These are phyloP conservation scores for Martiniozyma abietophila DNA, from an alignment of 805 yeast genomes.

Conservation along the genomic window DNA sequence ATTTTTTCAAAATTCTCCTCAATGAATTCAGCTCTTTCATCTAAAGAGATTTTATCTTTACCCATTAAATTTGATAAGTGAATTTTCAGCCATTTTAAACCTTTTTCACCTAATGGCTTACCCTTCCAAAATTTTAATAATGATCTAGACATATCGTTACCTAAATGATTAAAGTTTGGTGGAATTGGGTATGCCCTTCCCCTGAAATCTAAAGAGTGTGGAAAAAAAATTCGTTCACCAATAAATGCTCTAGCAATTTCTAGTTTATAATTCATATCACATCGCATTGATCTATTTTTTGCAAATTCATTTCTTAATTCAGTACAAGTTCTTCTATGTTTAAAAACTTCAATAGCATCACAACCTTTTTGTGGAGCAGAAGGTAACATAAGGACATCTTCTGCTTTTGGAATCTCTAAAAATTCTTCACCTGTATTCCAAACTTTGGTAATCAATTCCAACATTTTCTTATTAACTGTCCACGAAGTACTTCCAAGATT, in stretches of 20 bases:
- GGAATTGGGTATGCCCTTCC: constrained; percentile 80
- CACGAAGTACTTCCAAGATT: constrained; percentile 84
- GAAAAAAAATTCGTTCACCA: constrained; percentile 71
- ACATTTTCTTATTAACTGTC: constrained; percentile 75
- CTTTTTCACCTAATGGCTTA: constrained; percentile 51
- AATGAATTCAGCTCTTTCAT: constrained; percentile 51
- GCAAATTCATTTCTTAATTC: constrained; percentile 51
- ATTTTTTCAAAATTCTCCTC: constrained; percentile 49
- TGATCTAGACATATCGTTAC: constrained; percentile 70
- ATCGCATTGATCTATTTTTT: constrained; percentile 73
- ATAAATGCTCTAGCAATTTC: constrained; percentile 92
- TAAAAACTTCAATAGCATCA: constrained; percentile 62
- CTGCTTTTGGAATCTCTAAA: constrained; percentile 58
- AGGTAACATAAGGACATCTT: constrained; percentile 38
- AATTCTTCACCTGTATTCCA: constrained; percentile 84
- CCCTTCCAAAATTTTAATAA: constrained; percentile 72
- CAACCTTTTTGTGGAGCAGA: constrained; percentile 50
- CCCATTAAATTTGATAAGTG: constrained; percentile 71
- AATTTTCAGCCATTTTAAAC: constrained; percentile 66
- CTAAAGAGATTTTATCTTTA: constrained; percentile 60
- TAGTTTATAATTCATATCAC: constrained; percentile 86
- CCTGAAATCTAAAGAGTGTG: constrained; percentile 74
- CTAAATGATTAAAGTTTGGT: constrained; percentile 74
- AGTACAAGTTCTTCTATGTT: constrained; percentile 58
- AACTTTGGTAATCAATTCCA: constrained; percentile 58